Conservation (phyloP, 345 rosid species). For the Lumnitzera littorea region DNA sequence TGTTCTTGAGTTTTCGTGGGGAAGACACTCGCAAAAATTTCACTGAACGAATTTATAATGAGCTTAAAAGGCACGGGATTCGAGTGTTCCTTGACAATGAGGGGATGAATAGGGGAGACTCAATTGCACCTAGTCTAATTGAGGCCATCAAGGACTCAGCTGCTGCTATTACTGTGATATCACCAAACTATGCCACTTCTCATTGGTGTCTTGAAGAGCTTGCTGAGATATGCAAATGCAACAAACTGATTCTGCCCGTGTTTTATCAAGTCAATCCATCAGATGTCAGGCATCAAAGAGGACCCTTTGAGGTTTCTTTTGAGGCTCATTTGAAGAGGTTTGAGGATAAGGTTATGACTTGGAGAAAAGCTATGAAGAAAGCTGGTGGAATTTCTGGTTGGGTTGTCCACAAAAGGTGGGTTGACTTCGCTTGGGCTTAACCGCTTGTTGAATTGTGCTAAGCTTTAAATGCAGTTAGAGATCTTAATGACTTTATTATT, state of each 20-base stretch:
- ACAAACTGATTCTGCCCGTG: slow-evolving; percentile 17
- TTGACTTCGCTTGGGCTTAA: no score
- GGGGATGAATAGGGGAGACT: slow-evolving; percentile 12
- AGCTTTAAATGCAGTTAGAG: no score
- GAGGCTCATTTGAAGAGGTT: not conserved
- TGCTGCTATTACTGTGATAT: slow-evolving; percentile 13
- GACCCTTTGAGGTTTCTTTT: slow-evolving; percentile 5
- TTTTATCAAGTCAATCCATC: slow-evolving; percentile 19
- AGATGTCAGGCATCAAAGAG: slow-evolving; percentile 10
- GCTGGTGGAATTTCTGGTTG: slow-evolving; percentile 12
- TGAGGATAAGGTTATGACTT: slow-evolving; percentile 1
- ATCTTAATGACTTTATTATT: no score
- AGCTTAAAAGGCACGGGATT: slow-evolving; percentile 7
- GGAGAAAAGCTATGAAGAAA: slow-evolving; percentile 18
- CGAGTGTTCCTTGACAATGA: slow-evolving; percentile 18
- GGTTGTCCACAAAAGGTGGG: not conserved
- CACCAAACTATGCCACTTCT: slow-evolving; percentile 18
- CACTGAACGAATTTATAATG: slow-evolving; percentile 12
- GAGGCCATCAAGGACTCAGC: slow-evolving; percentile 23
- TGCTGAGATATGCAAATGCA: slow-evolving; percentile 13
- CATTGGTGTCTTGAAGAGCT: slow-evolving; percentile 29
- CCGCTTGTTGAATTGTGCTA: no score
- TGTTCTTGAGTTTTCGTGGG: slow-evolving; percentile 31
- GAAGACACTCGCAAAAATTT: slow-evolving; percentile 19
- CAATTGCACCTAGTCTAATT: slow-evolving; percentile 9